Conservation (phyloP, 169 alveolate genomes). For the Eimeria nieschulzi region DNA sequence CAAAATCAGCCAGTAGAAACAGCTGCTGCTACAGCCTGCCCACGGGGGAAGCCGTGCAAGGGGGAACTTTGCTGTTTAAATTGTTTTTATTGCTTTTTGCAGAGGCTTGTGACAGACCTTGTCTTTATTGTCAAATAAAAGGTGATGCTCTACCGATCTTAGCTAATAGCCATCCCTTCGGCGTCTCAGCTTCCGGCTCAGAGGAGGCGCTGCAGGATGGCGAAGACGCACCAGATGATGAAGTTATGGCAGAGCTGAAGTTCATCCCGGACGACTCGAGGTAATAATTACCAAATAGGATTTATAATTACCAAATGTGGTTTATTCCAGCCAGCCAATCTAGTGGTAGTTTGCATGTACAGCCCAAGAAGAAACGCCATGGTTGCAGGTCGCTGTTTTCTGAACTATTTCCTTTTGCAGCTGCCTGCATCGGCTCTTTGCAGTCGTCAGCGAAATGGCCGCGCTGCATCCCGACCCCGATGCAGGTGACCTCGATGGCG, state of each 20-base stretch:
- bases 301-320: too few species aligned
- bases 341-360: too few species aligned
- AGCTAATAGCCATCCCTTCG: slow-evolving; percentile 8
- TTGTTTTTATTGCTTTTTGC: background rate
- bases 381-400: background rate
- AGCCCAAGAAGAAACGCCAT: background rate
- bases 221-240: slow-evolving; percentile 32
- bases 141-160: slow-evolving; percentile 29
- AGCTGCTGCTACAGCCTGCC: background rate
- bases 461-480: slow-evolving; percentile 77
- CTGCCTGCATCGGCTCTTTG: slow-evolving; percentile 44
- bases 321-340: too few species aligned
- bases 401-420: slow-evolving; percentile 16
- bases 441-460: slow-evolving; percentile 74
- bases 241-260: slow-evolving; percentile 45
- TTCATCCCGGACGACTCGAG: slow-evolving; percentile 62
- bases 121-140: slow-evolving; percentile 62
- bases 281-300: background rate
- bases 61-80: background rate
- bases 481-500: slow-evolving; percentile 43
- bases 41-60: background rate
- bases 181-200: slow-evolving; percentile 34
- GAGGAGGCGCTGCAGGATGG: slow-evolving; percentile 21
- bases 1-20: slow-evolving; percentile 45
- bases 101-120: slow-evolving; percentile 52